Evolutionary conservation across 1,284 basidiomycete genomes (phyloP).

Genomic region (Takashimella tepidaria): DNA sequence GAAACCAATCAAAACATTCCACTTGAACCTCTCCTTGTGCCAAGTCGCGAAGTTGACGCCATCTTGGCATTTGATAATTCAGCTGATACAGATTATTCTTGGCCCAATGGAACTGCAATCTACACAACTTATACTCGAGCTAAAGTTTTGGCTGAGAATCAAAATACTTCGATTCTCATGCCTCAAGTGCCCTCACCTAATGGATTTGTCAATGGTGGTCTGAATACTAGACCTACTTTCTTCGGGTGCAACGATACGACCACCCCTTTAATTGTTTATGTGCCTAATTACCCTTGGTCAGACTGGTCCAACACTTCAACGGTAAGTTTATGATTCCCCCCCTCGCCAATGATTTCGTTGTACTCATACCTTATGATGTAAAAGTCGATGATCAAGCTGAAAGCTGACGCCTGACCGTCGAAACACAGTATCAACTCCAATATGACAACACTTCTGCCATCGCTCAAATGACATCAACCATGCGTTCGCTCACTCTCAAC

Average conservation of each 20-base stretch:
- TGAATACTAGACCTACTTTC: conserved; percentile 52
- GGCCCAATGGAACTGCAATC: conserved; percentile 53
- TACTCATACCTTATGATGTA: too few species aligned
- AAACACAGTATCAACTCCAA: conserved; percentile 38
- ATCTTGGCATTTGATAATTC: conserved; percentile 54
- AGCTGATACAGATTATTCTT: conserved; percentile 51
- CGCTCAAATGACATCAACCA: conserved; percentile 36
- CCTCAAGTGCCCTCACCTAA: conserved; percentile 49
- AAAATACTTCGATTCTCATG: conserved; percentile 41
- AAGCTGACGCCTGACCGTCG: conserved; percentile 3
- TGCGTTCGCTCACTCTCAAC: conserved; percentile 41
- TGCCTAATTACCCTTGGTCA: conserved; percentile 52
- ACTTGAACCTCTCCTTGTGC: conserved; percentile 52
- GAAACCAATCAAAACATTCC: conserved; percentile 52
- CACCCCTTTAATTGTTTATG: conserved; percentile 48
- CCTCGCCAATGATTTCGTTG: neutral
- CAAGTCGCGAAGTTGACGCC: conserved; percentile 50
- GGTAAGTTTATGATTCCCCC: conserved; percentile 12
- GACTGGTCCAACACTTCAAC: conserved; percentile 45
- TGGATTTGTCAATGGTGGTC: conserved; percentile 52
- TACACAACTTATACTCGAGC: conserved; percentile 37
- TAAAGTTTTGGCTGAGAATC: conserved; percentile 20
- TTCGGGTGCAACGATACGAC: conserved; percentile 46
- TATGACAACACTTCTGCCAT: conserved; percentile 43
- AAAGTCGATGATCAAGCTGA: too few species aligned